Evolutionary conservation across 257 asterid species (phyloP).

Genomic region (Leptodermis oblonga): DNA sequence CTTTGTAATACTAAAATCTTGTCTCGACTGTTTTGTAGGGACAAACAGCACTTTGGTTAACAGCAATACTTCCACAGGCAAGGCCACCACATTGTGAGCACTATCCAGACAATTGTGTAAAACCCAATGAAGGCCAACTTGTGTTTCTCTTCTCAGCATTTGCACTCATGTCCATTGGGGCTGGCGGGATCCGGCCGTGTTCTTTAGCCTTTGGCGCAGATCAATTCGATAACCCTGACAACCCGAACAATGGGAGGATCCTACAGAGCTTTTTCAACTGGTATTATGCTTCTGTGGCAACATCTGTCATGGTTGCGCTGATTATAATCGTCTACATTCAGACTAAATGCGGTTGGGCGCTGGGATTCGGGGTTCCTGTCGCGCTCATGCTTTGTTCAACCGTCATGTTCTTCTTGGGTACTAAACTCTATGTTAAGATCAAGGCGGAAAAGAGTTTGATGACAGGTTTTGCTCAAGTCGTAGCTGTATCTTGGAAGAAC

Average conservation of each 20-base stretch:
- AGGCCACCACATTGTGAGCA: conserved; percentile 41
- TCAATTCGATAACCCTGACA: conserved; percentile 50
- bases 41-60: conserved; percentile 40
- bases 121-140: conserved; percentile 41
- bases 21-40: conserved; percentile 33
- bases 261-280: conserved; percentile 61
- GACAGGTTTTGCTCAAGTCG: conserved; percentile 46
- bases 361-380: conserved; percentile 64
- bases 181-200: conserved; percentile 76
- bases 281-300: conserved; percentile 56
- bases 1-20: too few relatives aligned
- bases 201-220: conserved; percentile 83
- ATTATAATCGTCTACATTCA: conserved; percentile 58
- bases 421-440: conserved; percentile 40
- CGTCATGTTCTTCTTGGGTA: conserved; percentile 43
- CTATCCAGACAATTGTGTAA: conserved; percentile 30
- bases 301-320: conserved; percentile 46
- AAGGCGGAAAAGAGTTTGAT: conserved; percentile 50
- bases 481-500: conserved; percentile 48
- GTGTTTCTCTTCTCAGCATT: conserved; percentile 48
- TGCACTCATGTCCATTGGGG: conserved; percentile 55
- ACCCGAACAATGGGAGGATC: conserved; percentile 47
- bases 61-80: conserved; percentile 41
- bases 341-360: conserved; percentile 46
- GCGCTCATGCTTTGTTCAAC: conserved; percentile 48